Base-by-base conservation (phyloP, 2,329 filamentous ascomycete species). In the Geosmithia flava region DNA sequence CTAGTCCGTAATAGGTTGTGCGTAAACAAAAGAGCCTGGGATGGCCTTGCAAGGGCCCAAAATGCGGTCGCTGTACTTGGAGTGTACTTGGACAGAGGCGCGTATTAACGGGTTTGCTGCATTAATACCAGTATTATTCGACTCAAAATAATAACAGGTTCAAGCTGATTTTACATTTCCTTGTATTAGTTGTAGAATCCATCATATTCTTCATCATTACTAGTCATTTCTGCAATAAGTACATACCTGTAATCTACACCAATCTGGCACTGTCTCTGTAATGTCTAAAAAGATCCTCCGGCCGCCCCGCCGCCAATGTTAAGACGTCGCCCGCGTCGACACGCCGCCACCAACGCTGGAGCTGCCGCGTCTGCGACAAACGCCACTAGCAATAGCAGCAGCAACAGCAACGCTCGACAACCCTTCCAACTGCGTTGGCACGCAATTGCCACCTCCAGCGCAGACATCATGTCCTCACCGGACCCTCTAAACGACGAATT, bases 401-500 rank as follows among this genome's bases (percentile, higher is more conserved):
- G 6, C 11, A 37, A 3, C 3, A 37, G 33, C 33, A 27, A 27
- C 4, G 8, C 23, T 27, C 23, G 23, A 27, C 55, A 64, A 47
- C 50, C 56, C 27, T 63, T 57, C 54, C 56, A 49, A 50, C 51
- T 64, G 48, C 62, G 64, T 55, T 66, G 64, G 64, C 62, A 64
- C 49, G 59, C 57, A 47, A 56, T 62, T 52, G 59, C 59, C 44
- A 65, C 62, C 46, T 59, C 64, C 47, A 65, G 62, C 56, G 61
- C 62, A 53, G 69, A 70, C 57, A 61, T 65, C 56, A 68, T 70
- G 61, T 74, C 70, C 48, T 75, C 72, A 53, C 72, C 72, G 40
- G 72, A 75, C 58, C 72, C 72, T 43, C 63, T 75, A 50, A 72
- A 69, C 58, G 65, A 68, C 45, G 57, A 60, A n/a, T 27, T 8